Conservation (phyloP, 306 rosid species). For the Hylodesmum podocarpum region DNA sequence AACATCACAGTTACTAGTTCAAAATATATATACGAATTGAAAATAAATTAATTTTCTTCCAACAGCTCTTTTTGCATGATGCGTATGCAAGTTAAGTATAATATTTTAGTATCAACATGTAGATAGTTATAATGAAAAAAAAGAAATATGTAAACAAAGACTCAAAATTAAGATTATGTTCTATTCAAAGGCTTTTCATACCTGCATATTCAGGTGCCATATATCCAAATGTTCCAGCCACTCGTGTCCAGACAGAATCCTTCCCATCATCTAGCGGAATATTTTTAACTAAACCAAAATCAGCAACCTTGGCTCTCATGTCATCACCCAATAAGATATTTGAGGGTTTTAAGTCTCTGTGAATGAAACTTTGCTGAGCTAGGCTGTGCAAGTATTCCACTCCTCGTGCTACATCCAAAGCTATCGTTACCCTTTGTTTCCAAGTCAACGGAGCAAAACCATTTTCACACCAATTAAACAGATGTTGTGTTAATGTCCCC, state of each 20-base stretch:
- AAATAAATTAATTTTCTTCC: too few relatives aligned
- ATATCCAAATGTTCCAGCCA: constrained; percentile 90
- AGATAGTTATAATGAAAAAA: not conserved
- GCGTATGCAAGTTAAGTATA: too few relatives aligned
- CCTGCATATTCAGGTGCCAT: constrained; percentile 94
- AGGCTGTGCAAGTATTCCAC: constrained; percentile 83
- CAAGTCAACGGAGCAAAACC: too few relatives aligned
- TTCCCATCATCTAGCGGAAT: constrained; percentile 75
- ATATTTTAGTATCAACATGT: not conserved
- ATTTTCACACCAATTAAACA: too few relatives aligned
- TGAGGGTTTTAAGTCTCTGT: constrained; percentile 81
- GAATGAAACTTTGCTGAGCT: constrained; percentile 88
- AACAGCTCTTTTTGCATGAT: too few relatives aligned
- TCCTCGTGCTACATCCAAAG: constrained; percentile 30
- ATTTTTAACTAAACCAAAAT: constrained; percentile 80
- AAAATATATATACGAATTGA: not conserved
- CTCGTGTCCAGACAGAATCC: constrained; percentile 71
- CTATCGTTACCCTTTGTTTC: too few relatives aligned
- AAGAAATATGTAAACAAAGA: not conserved
- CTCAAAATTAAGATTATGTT: not conserved
- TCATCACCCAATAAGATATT: constrained; percentile 79
- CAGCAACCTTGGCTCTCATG: constrained; percentile 91
- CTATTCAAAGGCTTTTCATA: constrained; percentile 31
- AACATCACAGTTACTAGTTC: not conserved
- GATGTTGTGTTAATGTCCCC: not conserved